A percentile compares a stretch with the other conserved stretches of the same genome.
Evolutionary conservation across 2,329 filamentous ascomycete genomes (phyloP).

Genomic region (Penicillium frequentans): DNA sequence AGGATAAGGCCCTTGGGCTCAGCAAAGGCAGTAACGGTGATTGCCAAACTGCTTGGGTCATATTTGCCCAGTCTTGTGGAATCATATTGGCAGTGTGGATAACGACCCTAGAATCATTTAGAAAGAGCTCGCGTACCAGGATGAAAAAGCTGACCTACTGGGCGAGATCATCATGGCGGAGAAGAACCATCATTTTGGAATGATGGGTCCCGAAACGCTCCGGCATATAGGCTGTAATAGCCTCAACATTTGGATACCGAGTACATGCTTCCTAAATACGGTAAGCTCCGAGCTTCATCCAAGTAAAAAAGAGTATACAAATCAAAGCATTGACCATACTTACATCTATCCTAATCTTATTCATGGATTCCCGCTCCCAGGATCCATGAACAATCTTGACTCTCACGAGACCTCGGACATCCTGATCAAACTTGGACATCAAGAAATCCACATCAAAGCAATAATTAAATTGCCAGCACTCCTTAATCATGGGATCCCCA

Average conservation of each 20-base stretch:
- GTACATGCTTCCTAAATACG: slow-evolving; percentile 59
- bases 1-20: slow-evolving; percentile 1
- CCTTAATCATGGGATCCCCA: slow-evolving; percentile 69
- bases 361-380: slow-evolving; percentile 67
- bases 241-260: slow-evolving; percentile 65
- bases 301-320: neutral
- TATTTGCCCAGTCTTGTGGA: slow-evolving; percentile 79
- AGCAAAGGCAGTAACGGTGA: slow-evolving; percentile 67
- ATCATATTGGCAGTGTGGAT: slow-evolving; percentile 95
- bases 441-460: slow-evolving; percentile 60
- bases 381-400: slow-evolving; percentile 64
- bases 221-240: slow-evolving; percentile 75
- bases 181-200: slow-evolving; percentile 81
- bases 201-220: slow-evolving; percentile 85
- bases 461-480: slow-evolving; percentile 60
- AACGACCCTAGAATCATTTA: slow-evolving; percentile 52
- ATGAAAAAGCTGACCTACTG: slow-evolving; percentile 48
- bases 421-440: slow-evolving; percentile 59
- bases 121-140: neutral
- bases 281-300: neutral
- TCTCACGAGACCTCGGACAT: slow-evolving; percentile 53
- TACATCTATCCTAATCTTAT: slow-evolving; percentile 60
- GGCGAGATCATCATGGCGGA: slow-evolving; percentile 73
- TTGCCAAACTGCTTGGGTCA: slow-evolving; percentile 81
- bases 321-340: neutral